Evolutionary conservation across 768 basidiomycete genomes (phyloP), one percentile per base, ranked within the genome.

Genomic region (Rhodocollybia butyracea): DNA sequence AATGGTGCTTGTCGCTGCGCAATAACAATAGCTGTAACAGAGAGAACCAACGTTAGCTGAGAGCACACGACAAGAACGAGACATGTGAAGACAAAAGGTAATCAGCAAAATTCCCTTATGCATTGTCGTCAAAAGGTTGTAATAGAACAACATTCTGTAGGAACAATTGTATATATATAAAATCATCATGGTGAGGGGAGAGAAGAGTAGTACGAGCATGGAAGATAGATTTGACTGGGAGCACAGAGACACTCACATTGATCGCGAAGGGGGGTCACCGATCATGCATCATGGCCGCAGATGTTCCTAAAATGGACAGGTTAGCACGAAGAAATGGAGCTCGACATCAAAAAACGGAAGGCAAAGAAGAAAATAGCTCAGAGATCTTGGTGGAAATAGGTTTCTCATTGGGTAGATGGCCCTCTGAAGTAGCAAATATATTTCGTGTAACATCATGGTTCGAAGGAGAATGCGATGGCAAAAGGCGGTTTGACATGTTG

Each of bases 351-450:
- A 46, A 4, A 29, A n/a, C n/a, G n/a, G n/a, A n/a, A n/a, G n/a
- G n/a, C 21, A 46, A 46, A 46, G 29, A 48, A 2, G 12, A 48
- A 29, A 30, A 17, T n/a, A 26, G 24, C 3, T 50, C 48, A 50
- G 48, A 50, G 48, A 50, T 50, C 48, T 50, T 50, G 48, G 48
- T 50, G 48, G 48, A 50, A 50, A 50, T 27, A 30, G 22, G n/a
- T 8, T 24, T 50, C 48, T 50, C 48, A 50, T 36, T n/a, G 48
- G 48, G 32, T 30, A 38, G 22, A 50, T 34, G 12, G 48, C 32
- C 48, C 48, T 50, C 48, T 38, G 48, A 50, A 50, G 48, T 50
- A 50, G 48, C 48, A 50, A 50, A 50, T 50, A 50, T 50, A 6
- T 50, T 48, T 36, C 10, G 6, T 50, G 29, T 50, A 50, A 36